phyloP scores from a whole-genome alignment of 129 eudicot genomes.

The Heracleum sosnowskyi region DNA sequence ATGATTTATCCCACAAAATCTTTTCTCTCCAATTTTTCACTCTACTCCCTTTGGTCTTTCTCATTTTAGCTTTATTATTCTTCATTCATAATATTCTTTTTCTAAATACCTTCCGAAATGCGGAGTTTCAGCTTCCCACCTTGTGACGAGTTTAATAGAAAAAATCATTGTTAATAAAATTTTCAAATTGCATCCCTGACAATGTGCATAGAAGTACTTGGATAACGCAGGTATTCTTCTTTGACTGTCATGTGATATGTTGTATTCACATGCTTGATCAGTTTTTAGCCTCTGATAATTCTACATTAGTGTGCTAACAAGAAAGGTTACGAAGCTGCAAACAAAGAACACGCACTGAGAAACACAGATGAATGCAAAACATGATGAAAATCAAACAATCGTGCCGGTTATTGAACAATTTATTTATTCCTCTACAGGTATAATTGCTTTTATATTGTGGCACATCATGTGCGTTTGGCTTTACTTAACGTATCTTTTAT shows the following conservation, averaged over 20 bases:
- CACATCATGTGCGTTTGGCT: not conserved
- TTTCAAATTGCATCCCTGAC: not conserved
- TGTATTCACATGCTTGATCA: not conserved
- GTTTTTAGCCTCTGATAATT: not conserved
- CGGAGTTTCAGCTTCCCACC: not conserved
- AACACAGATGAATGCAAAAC: not conserved
- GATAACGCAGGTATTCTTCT: not conserved
- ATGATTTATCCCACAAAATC: too few species aligned
- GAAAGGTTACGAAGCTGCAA: not conserved
- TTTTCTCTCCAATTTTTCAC: too few species aligned
- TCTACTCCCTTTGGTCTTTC: too few species aligned
- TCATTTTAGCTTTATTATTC: too few species aligned
- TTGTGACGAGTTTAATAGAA: not conserved
- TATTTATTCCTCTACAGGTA: not conserved
- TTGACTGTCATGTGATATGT: conserved; percentile 5
- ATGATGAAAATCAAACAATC: not conserved
- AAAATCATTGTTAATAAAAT: not conserved
- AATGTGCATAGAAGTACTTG: not conserved
- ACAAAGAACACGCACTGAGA: not conserved
- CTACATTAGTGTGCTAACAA: not conserved
- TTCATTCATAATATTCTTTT: too few species aligned
- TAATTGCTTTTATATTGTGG: not conserved
- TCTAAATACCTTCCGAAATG: too few species aligned
- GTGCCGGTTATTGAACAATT: not conserved
- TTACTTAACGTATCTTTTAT: too few species aligned